phyloP scores from a whole-genome alignment of 257 asterid species.

The Salvia miltiorrhiza region DNA sequence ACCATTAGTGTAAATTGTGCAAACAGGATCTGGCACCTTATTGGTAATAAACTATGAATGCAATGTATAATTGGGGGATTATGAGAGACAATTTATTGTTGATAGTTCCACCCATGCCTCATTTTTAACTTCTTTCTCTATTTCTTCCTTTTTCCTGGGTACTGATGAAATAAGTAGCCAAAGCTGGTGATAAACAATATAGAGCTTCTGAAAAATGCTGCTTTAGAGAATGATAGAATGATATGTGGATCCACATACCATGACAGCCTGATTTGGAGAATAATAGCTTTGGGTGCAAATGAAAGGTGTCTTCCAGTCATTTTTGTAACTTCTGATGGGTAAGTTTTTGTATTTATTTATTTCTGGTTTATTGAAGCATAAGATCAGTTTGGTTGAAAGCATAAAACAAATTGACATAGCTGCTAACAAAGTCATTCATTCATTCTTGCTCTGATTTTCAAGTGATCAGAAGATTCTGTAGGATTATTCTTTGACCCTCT shows the following conservation, averaged over 20 bases:
- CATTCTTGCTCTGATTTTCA: no score
- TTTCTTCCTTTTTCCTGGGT: conserved; percentile 17
- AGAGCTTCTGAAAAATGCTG: conserved; percentile 80
- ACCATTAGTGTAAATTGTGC: conserved; percentile 14
- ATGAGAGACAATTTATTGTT: conserved; percentile 3
- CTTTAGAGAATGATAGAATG: conserved; percentile 52
- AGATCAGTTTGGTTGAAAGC: conserved; percentile 4
- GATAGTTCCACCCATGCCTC: neutral
- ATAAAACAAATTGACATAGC: neutral
- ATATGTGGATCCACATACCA: conserved; percentile 85
- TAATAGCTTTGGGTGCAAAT: conserved; percentile 82
- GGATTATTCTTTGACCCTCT: no score
- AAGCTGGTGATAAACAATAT: conserved; percentile 95
- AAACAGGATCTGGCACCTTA: conserved; percentile 1
- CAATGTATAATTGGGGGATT: conserved; percentile 7
- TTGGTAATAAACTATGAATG: conserved; percentile 10
- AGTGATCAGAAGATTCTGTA: no score
- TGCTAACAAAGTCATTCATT: no score
- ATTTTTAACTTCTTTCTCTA: conserved; percentile 22
- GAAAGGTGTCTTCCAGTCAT: conserved; percentile 81
- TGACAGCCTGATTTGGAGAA: conserved; percentile 93
- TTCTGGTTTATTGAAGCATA: neutral
- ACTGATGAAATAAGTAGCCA: conserved; percentile 61
- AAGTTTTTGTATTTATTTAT: conserved; percentile 20
- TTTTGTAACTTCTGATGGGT: conserved; percentile 92